phyloP scores from a whole-genome alignment of 2,329 filamentous ascomycete genomes.

The Xylariaceae sp. region DNA sequence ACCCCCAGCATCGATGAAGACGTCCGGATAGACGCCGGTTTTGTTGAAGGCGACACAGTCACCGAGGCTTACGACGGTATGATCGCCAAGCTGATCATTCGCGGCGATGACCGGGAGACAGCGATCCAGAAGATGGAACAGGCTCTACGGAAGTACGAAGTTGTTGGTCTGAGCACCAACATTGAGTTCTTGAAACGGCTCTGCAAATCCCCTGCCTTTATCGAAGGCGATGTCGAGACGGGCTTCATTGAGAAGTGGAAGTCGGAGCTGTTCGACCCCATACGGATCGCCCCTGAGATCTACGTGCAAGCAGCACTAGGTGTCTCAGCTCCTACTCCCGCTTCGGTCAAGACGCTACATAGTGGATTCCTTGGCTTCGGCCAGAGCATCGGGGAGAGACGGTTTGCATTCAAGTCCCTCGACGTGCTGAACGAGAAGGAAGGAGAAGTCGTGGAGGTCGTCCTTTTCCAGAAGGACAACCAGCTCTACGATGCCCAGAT shows the following conservation, averaged over 20 bases:
- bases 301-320: slow-evolving; percentile 84
- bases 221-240: slow-evolving; percentile 85
- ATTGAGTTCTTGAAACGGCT: slow-evolving; percentile 93
- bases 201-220: slow-evolving; percentile 75
- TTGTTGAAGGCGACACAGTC: slow-evolving; percentile 84
- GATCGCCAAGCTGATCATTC: slow-evolving; percentile 96
- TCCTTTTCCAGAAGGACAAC: slow-evolving; percentile 44
- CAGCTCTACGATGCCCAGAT: slow-evolving; percentile 45
- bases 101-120: slow-evolving; percentile 69
- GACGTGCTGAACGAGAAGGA: slow-evolving; percentile 61
- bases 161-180: slow-evolving; percentile 89
- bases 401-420: slow-evolving; percentile 47
- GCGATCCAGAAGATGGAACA: slow-evolving; percentile 77
- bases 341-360: slow-evolving; percentile 35
- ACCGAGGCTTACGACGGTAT: slow-evolving; percentile 96
- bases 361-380: slow-evolving; percentile 53
- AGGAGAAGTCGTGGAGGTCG: slow-evolving; percentile 54
- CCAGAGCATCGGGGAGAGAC: slow-evolving; percentile 40
- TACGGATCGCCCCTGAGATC: slow-evolving; percentile 61
- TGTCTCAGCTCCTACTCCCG: slow-evolving; percentile 52
- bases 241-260: slow-evolving; percentile 91
- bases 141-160: slow-evolving; percentile 82
- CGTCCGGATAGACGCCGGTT: slow-evolving; percentile 88
- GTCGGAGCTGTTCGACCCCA: slow-evolving; percentile 67
- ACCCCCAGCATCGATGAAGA: slow-evolving; percentile 65